Evolutionary conservation across 2,329 filamentous ascomycete species (phyloP).

Genomic region (Fusarium nisikadoi): DNA sequence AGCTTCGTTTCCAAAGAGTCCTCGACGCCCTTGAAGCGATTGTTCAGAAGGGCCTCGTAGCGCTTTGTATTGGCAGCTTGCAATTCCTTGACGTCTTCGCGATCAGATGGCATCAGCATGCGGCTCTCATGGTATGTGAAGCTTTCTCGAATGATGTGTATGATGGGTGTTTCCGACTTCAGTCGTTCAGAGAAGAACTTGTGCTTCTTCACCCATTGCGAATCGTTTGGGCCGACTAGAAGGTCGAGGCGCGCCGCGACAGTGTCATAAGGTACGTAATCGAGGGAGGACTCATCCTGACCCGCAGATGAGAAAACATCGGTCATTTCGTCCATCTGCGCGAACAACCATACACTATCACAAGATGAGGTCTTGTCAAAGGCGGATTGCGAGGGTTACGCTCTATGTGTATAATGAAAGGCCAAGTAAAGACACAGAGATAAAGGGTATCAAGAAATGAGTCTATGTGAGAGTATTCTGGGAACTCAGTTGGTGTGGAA

Average conservation of each 20-base stretch:
- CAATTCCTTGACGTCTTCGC: slow-evolving; percentile 43
- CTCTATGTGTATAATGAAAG: slow-evolving; percentile 8
- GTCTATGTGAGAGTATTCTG: neutral
- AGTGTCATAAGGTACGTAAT: neutral
- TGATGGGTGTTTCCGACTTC: slow-evolving; percentile 37
- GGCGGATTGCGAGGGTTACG: neutral
- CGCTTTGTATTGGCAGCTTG: slow-evolving; percentile 47
- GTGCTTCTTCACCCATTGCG: slow-evolving; percentile 44
- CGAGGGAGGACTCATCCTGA: neutral
- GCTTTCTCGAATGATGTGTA: slow-evolving; percentile 46
- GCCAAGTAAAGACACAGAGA: neutral
- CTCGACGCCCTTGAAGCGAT: slow-evolving; percentile 45
- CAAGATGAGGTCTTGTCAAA: neutral
- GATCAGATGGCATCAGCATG: slow-evolving; percentile 46
- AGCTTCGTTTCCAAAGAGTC: slow-evolving; percentile 54
- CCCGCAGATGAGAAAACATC: neutral
- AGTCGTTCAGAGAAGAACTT: slow-evolving; percentile 46
- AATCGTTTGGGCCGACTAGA: slow-evolving; percentile 38
- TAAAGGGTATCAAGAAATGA: neutral
- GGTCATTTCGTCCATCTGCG: neutral
- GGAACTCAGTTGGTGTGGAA: neutral
- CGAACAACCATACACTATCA: neutral
- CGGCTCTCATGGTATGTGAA: slow-evolving; percentile 51
- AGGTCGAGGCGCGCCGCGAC: slow-evolving; percentile 32
- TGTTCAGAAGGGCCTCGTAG: slow-evolving; percentile 46